Evolutionary conservation across 768 basidiomycete species (phyloP).

Genomic region (Bullera alba): DNA sequence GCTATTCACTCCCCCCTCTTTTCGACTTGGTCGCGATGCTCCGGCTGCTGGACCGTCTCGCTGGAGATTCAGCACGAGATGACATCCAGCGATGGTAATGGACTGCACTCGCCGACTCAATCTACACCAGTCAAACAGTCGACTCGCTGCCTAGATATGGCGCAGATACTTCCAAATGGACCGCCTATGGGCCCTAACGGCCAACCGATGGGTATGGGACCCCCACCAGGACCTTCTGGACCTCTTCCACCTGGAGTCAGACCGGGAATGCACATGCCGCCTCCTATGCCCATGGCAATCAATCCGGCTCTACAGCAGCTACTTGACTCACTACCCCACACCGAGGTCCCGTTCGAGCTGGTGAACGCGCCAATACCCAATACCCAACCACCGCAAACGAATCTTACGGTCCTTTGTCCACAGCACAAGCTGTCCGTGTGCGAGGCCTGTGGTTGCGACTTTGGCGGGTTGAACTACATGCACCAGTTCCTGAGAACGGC

Average conservation of each 20-base stretch:
- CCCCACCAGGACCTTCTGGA: constrained; percentile 7
- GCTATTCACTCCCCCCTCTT: too few species aligned
- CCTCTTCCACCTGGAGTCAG: constrained; percentile 7
- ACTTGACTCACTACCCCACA: constrained; percentile 38
- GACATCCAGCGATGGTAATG: too few species aligned
- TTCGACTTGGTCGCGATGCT: too few species aligned
- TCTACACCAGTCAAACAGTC: too few species aligned
- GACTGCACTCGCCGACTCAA: too few species aligned
- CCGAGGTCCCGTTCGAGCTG: constrained; percentile 23
- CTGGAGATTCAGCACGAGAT: too few species aligned
- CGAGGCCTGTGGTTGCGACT: constrained; percentile 65
- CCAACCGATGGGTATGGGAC: not conserved
- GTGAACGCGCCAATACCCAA: constrained; percentile 18
- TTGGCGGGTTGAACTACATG: constrained; percentile 67
- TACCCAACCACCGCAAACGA: constrained; percentile 24
- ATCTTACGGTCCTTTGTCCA: constrained; percentile 57
- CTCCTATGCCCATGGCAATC: constrained; percentile 17
- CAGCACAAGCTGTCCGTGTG: constrained; percentile 69
- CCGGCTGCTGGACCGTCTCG: too few species aligned
- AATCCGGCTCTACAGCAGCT: constrained; percentile 32
- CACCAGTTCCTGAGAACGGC: constrained; percentile 56
- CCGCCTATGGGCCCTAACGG: not conserved
- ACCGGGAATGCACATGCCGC: too few species aligned
- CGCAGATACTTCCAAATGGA: not conserved
- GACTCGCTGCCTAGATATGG: too few species aligned